Evolutionary conservation across 371 early-diverging fungal species (phyloP).

Genomic region (Batrachochytrium dendrobatidis): DNA sequence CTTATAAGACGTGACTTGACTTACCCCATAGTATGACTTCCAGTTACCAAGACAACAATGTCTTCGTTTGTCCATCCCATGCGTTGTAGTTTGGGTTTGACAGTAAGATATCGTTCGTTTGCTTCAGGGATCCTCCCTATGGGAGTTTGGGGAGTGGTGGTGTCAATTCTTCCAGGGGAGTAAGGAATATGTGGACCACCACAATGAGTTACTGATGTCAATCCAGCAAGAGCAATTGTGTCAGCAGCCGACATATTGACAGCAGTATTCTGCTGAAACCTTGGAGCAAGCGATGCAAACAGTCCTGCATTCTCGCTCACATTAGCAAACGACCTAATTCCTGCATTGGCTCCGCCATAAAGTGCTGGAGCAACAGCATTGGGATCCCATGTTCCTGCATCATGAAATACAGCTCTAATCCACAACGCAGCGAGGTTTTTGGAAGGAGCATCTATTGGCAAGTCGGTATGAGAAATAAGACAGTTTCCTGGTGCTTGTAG

Average conservation of each 20-base stretch:
- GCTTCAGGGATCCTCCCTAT: conserved; percentile 16
- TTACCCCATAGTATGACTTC: conserved; percentile 26
- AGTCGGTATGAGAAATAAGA: conserved; percentile 3
- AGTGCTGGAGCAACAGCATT: conserved; percentile 5
- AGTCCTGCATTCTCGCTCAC: conserved; percentile 17
- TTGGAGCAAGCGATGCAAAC: conserved; percentile 9
- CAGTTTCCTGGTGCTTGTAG: conserved; percentile 11
- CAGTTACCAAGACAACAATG: conserved; percentile 22
- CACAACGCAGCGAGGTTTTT: conserved; percentile 32
- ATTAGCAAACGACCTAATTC: conserved; percentile 8
- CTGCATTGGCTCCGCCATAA: conserved; percentile 20
- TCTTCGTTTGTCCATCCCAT: conserved; percentile 24
- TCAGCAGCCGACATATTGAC: conserved; percentile 20
- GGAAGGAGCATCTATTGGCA: conserved; percentile 13
- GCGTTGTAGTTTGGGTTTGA: conserved; percentile 11
- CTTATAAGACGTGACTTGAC: not conserved
- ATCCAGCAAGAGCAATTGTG: conserved; percentile 23
- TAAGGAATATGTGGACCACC: conserved; percentile 27
- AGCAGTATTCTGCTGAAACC: conserved; percentile 2
- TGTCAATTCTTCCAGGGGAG: conserved; percentile 17
- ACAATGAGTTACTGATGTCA: conserved; percentile 23
- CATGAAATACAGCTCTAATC: conserved; percentile 32
- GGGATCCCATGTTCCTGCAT: conserved; percentile 21
- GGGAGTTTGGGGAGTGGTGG: not conserved
- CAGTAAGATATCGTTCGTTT: not conserved